A percentile compares a stretch with the other conserved stretches of the same genome.
Evolutionary conservation across 2,329 filamentous ascomycete genomes (phyloP).

Genomic region (Diplodia mutila): DNA sequence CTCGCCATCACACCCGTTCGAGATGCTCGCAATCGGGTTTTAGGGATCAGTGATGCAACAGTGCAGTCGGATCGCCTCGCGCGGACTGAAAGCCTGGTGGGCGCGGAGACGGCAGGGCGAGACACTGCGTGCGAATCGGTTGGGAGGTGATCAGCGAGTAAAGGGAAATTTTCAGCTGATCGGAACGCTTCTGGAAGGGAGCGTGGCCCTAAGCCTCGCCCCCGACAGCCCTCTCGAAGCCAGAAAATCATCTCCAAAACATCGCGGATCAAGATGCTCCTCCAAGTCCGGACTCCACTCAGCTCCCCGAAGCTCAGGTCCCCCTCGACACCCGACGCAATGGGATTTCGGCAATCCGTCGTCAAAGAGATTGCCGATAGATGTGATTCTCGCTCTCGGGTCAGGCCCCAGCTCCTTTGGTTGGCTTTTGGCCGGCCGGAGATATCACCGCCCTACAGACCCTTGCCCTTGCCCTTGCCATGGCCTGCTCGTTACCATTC

Average conservation of each 20-base stretch:
- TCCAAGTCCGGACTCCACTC: not conserved
- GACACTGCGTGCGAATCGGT: too few relatives aligned
- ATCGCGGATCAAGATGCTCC: not conserved
- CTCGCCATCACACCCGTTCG: too few relatives aligned
- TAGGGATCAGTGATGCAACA: not conserved
- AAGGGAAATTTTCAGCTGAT: not conserved
- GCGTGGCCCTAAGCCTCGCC: not conserved
- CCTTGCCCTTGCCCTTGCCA: not conserved
- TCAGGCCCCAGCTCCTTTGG: too few relatives aligned
- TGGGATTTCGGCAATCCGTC: not conserved
- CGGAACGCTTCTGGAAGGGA: not conserved
- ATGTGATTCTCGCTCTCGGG: not conserved
- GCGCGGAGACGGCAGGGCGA: not conserved
- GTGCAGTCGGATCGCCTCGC: not conserved
- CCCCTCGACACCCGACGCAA: not conserved
- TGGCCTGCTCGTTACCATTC: too few relatives aligned
- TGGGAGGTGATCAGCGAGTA: not conserved
- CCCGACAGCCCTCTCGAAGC: not conserved
- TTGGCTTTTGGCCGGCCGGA: not conserved
- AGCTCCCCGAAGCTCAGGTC: not conserved
- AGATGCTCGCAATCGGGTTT: too few relatives aligned
- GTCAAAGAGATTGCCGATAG: conserved; percentile 4
- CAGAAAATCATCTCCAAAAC: too few relatives aligned
- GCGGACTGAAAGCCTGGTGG: not conserved
- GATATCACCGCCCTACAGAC: not conserved